A percentile compares a stretch with the other conserved stretches of the same genome.
Evolutionary conservation across 2,329 filamentous ascomycete genomes (phyloP).

Genomic region (Meredithiella fracta): DNA sequence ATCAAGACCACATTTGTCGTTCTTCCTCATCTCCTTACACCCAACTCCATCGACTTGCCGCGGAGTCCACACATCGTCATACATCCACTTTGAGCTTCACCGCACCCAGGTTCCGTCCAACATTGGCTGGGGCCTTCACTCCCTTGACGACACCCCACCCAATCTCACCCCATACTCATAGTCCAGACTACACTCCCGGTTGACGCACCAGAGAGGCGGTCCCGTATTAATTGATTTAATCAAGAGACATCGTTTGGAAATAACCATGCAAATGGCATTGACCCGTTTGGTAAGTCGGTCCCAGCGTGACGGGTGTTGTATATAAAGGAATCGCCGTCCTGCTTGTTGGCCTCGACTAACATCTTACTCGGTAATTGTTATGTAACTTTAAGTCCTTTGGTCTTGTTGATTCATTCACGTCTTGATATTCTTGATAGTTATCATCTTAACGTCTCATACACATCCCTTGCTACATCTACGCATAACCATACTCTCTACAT

Average conservation of each 20-base stretch:
- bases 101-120: no score
- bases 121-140: no score
- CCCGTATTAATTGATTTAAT: not conserved
- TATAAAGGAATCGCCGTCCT: constrained; percentile 1
- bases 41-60: no score
- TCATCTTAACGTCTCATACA: not conserved
- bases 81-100: no score
- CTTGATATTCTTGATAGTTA: constrained; percentile 13
- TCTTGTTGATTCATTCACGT: constrained; percentile 10
- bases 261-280: not conserved
- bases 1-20: no score
- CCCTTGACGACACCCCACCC: no score
- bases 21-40: no score
- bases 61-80: no score
- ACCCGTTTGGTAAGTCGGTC: constrained; percentile 3
- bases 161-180: no score
- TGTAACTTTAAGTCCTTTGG: not conserved
- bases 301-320: not conserved
- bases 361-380: not conserved
- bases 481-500: not conserved
- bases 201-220: no score
- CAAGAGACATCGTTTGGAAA: not conserved
- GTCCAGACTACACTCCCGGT: no score
- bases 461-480: not conserved
- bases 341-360: not conserved